phyloP scores from a whole-genome alignment of 1,284 basidiomycete genomes.

The Vanrija pseudolonga region DNA sequence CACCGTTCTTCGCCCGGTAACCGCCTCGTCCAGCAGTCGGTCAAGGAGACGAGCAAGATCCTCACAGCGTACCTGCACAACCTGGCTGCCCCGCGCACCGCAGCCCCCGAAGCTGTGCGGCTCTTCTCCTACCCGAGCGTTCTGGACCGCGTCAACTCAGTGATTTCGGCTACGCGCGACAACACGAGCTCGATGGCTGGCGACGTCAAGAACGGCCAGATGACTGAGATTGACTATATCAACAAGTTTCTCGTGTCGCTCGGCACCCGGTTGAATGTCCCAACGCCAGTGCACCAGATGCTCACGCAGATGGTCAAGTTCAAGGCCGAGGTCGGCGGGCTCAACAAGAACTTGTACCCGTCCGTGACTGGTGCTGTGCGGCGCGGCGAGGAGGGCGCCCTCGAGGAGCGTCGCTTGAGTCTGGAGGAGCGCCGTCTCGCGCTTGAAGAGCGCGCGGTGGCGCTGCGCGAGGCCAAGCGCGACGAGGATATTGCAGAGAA shows the following conservation, averaged over 20 bases:
- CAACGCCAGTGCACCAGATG: constrained; percentile 61
- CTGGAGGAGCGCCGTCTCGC: constrained; percentile 10
- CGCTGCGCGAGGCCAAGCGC: constrained; percentile 5
- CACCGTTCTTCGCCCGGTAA: constrained; percentile 53
- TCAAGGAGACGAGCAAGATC: constrained; percentile 63
- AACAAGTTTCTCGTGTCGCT: constrained; percentile 77
- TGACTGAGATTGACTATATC: constrained; percentile 76
- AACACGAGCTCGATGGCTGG: constrained; percentile 76
- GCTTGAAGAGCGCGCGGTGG: constrained; percentile 8
- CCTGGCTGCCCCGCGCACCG: constrained; percentile 29
- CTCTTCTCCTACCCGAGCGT: constrained; percentile 36
- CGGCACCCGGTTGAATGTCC: constrained; percentile 61
- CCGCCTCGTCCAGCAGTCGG: constrained; percentile 56
- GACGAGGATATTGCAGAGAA: not conserved
- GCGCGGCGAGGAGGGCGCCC: not conserved
- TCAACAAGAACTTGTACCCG: constrained; percentile 6
- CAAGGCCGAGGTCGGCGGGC: constrained; percentile 39
- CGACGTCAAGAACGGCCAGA: constrained; percentile 60
- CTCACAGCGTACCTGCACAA: constrained; percentile 51
- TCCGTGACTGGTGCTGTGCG: not conserved
- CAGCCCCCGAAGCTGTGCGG: constrained; percentile 26
- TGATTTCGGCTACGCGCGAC: constrained; percentile 57
- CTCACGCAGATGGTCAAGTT: constrained; percentile 63
- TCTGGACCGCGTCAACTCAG: constrained; percentile 55
- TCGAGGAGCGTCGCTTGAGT: not conserved